These are phyloP conservation scores for Simplicillium aogashimaense DNA, from an alignment of 2,329 filamentous ascomycete species.

Conservation along the genomic window DNA sequence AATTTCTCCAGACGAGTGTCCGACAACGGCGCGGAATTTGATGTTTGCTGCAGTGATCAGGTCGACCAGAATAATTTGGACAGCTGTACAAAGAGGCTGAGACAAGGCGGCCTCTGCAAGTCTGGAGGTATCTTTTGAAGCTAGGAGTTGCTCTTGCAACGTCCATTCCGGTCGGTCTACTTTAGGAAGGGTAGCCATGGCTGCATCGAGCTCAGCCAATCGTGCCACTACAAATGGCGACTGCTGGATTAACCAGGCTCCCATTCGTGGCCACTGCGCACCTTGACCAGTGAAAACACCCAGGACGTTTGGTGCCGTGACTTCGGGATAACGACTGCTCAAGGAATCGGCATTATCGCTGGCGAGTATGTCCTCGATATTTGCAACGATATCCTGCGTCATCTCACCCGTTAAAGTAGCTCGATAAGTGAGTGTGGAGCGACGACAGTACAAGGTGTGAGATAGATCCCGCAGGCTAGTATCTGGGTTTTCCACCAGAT, in stretches of 20 bases:
- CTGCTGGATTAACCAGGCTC: slow-evolving; percentile 9
- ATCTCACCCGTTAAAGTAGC: not conserved
- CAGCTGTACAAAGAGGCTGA: slow-evolving; percentile 15
- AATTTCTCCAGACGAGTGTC: slow-evolving; percentile 38
- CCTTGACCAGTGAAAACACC: slow-evolving; percentile 20
- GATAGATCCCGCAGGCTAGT: not conserved
- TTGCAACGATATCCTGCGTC: not conserved
- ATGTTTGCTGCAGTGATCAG: slow-evolving; percentile 16
- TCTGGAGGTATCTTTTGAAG: not conserved
- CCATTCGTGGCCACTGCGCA: slow-evolving; percentile 19
- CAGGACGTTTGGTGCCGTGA: slow-evolving; percentile 4
- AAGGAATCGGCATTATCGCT: not conserved
- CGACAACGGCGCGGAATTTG: slow-evolving; percentile 22
- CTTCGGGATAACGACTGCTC: not conserved
- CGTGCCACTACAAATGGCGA: not conserved
- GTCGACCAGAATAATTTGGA: slow-evolving; percentile 14
- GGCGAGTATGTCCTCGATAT: not conserved
- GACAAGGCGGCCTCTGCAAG: slow-evolving; percentile 12
- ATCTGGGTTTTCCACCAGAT: not conserved
- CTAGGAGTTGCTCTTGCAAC: slow-evolving; percentile 11
- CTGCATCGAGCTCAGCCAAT: slow-evolving; percentile 9
- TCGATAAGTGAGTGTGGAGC: not conserved
- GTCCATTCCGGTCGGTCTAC: slow-evolving; percentile 12
- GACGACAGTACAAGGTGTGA: not conserved
- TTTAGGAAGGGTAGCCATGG: slow-evolving; percentile 7